Evolutionary conservation across 2,329 filamentous ascomycete species (phyloP), one percentile per base, ranked within the genome.

Genomic region (Graphilbum fragrans): DNA sequence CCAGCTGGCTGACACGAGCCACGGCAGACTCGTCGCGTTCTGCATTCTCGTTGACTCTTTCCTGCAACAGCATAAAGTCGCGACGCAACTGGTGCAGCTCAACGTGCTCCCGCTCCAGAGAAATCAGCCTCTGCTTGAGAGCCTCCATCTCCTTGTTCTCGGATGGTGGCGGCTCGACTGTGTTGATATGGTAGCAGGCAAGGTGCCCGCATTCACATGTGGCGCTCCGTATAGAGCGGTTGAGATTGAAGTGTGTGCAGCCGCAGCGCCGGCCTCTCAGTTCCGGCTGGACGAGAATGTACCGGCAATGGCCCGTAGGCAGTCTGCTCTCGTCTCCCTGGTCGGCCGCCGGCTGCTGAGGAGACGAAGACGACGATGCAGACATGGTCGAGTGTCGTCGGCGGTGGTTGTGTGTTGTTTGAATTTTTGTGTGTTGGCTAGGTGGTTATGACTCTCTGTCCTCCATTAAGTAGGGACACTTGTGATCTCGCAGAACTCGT

Each of bases 161-260:
- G 2, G 35, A 17, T 1, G 57, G 55, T 7, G 65, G 58, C 12
- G 58, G 54, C 41, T 71, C 65, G 22, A 64, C 57, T n/a, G 63
- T 63, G 47, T 64, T 62, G 44, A 69, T 59, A 51, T 78, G 74
- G 51, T 70, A 78, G 54, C 73, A 77, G 27, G 73, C 70, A 41
- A 74, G 64, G 52, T 78, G 74, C 6, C 74, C 74, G 49, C 74
- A 78, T 39, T 74, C 66, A 50, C 74, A 78, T 18, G 60, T 66
- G 41, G 70, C 69, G 31, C 72, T 67, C 1, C 73, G 72, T 11
- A 70, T 58, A n/a, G 60, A 53, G 39, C 60, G 63, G 54, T 74
- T 76, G 43, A 70, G 64, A 5, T 66, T 66, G 54, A 78, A 78
- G 45, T 66, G 63, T 46, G 72, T 68, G 50, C 74, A 78, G 35